Conservation (phyloP, 2,329 filamentous ascomycete species). For the Aspergillus fischeri region DNA sequence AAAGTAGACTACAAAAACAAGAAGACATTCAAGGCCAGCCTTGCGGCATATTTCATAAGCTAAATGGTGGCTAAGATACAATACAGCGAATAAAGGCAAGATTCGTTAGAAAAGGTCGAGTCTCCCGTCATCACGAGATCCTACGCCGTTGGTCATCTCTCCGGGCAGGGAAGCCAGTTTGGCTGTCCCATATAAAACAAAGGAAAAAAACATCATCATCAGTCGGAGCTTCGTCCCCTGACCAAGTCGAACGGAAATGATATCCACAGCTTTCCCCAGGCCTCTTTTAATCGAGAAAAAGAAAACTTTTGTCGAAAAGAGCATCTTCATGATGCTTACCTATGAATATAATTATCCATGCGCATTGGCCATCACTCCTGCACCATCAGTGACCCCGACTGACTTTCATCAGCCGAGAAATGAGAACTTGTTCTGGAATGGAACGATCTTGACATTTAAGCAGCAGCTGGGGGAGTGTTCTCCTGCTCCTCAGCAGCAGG, state of each 20-base stretch:
- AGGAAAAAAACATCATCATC: conserved; percentile 21
- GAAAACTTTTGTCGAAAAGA: conserved; percentile 1
- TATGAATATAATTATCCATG: conserved; percentile 24
- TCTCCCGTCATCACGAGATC: conserved; percentile 17
- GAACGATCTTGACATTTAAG: conserved; percentile 29
- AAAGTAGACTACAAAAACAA: not conserved
- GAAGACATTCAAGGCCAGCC: conserved; percentile 19
- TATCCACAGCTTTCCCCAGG: conserved; percentile 15
- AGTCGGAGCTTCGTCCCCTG: conserved; percentile 8
- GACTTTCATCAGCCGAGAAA: not conserved
- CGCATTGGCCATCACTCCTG: conserved; percentile 4
- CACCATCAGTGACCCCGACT: conserved; percentile 2
- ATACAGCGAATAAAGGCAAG: conserved; percentile 33
- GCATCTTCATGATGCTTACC: conserved; percentile 16
- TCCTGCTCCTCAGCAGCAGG: not conserved
- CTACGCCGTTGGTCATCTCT: conserved; percentile 16
- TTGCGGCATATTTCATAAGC: conserved; percentile 33
- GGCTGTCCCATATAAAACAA: conserved; percentile 13
- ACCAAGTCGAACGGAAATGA: conserved; percentile 24
- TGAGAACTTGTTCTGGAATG: conserved; percentile 13
- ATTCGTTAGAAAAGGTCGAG: conserved; percentile 29
- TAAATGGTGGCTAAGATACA: conserved; percentile 42
- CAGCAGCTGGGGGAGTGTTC: conserved; percentile 33
- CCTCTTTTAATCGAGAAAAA: conserved; percentile 9
- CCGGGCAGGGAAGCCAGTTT: conserved; percentile 9